Base-by-base conservation (phyloP, 306 rosid genomes). In the Prunus mira region DNA sequence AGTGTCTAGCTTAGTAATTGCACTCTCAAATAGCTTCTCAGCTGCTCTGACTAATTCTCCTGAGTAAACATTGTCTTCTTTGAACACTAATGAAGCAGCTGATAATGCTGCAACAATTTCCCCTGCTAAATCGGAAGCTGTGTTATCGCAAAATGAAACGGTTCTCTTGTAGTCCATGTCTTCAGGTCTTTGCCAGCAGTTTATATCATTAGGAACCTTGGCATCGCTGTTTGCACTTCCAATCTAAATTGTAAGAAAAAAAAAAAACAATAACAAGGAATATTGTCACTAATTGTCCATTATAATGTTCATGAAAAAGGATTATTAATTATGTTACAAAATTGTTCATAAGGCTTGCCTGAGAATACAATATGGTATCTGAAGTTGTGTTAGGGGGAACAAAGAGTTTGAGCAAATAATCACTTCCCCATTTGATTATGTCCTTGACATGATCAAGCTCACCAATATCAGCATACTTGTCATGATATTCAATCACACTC, bases 171-270 rank as follows among this genome's bases (percentile, higher is more conserved):
- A 88, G 18, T 60, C 67, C 90, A 89, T 88, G 82, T 89, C 91
- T 82, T 93, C 96, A 3, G 98, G 96, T 75, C 97, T 77, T 86
- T 88, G 80, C 97, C 97, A 87, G 78, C 98, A 89, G 61, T 66
- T 87, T 57, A 81, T 46, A 34, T 93, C 98, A 78, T 85, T 84
- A 28, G 43, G 65, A 20, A 66, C 79, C 6, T 65, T 38, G 20
- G 77, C 76, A 38, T 76, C 75, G 58, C 85, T 86, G 34, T 77
- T 77, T 45, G 86, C 81, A 80, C 84, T 87, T 75, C 98, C 93
- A 79, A 93, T 93, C 98, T 91, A 81, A 84, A 74, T 81, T 66
- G 32, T 12, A 54, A 43, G 24, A 6, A 6, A 12, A 9, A 18
- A 8, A 9, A 18, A 66, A 3, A 25, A 34, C 8, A 6, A 34